Evolutionary conservation across 139 green algal species (phyloP).

Genomic region (Mesotaenium endlicherianum): DNA sequence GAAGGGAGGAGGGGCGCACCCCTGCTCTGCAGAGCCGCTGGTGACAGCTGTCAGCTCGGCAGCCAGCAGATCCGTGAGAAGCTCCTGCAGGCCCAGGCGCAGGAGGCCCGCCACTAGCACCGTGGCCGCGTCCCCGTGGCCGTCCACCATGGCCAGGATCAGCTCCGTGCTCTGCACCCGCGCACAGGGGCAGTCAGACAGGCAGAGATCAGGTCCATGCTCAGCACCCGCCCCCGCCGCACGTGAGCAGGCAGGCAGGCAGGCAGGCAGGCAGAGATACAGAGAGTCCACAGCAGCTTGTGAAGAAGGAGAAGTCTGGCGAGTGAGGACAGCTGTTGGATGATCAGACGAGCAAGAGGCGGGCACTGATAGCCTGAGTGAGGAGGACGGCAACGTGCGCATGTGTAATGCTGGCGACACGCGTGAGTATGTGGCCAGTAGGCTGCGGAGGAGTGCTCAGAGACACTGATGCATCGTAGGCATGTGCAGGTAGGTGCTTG

Average conservation of each 20-base stretch:
- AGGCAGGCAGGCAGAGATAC: no score
- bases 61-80: constrained; percentile 20
- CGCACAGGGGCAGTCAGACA: background rate
- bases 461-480: no score
- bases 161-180: constrained; percentile 14
- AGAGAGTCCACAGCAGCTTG: no score
- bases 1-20: background rate
- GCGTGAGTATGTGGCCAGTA: no score
- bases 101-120: background rate
- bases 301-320: no score
- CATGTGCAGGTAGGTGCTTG: no score
- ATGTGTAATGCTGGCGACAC: no score
- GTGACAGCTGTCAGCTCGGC: constrained; percentile 18
- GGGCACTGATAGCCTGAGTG: no score
- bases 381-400: no score
- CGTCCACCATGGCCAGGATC: constrained; percentile 27
- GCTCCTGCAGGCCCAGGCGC: background rate
- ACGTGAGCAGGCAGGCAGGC: background rate
- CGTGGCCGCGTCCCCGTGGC: background rate
- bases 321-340: no score
- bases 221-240: background rate
- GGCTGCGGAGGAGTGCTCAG: no score
- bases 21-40: background rate
- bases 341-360: no score
- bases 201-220: background rate